These are phyloP conservation scores for Aspergillus steynii DNA, from an alignment of 495 filamentous ascomycete genomes.

Conservation along the genomic window DNA sequence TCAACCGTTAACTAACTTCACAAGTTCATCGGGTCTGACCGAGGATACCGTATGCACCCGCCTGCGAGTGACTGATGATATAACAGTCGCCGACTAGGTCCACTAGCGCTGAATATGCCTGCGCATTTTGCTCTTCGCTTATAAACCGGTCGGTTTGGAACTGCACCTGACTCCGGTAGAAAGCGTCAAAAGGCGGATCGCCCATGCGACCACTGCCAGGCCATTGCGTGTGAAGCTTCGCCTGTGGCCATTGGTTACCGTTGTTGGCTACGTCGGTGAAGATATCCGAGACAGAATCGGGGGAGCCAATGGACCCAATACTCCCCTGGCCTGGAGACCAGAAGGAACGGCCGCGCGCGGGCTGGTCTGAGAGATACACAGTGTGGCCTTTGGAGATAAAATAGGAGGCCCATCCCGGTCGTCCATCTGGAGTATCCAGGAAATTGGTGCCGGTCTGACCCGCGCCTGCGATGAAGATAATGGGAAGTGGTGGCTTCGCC, in stretches of 20 bases:
- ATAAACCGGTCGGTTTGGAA: slow-evolving; percentile 20
- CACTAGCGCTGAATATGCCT: slow-evolving; percentile 29
- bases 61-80: slow-evolving; percentile 35
- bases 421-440: slow-evolving; percentile 51
- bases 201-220: slow-evolving; percentile 49
- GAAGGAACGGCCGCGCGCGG: slow-evolving; percentile 35
- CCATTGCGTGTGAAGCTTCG: slow-evolving; percentile 54
- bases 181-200: slow-evolving; percentile 52
- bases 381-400: slow-evolving; percentile 49
- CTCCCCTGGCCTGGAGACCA: not conserved
- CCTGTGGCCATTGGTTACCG: slow-evolving; percentile 43
- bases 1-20: not conserved
- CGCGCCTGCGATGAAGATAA: slow-evolving; percentile 50
- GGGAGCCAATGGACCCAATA: slow-evolving; percentile 22
- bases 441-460: slow-evolving; percentile 49
- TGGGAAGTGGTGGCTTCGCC: slow-evolving; percentile 28
- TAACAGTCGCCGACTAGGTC: slow-evolving; percentile 29
- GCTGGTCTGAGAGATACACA: slow-evolving; percentile 48
- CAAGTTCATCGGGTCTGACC: not conserved
- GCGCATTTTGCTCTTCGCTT: slow-evolving; percentile 23
- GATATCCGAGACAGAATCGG: slow-evolving; percentile 25
- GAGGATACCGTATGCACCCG: slow-evolving; percentile 23
- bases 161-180: slow-evolving; percentile 33
- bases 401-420: slow-evolving; percentile 51
- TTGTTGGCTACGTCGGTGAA: slow-evolving; percentile 40